Base-by-base conservation (phyloP, 257 asterid genomes). In the Petunia axillaris region DNA sequence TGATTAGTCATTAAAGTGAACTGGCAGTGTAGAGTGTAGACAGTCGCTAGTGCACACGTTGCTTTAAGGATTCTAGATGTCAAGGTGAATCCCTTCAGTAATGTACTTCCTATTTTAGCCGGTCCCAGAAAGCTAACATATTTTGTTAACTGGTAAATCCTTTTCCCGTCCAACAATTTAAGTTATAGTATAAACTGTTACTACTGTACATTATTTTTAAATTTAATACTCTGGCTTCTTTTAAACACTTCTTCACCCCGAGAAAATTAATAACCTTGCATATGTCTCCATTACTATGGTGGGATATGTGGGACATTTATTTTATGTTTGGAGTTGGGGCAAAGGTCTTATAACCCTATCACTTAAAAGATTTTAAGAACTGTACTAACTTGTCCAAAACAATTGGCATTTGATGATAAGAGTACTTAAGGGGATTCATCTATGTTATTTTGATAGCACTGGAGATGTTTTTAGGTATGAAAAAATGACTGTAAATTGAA, bases 71-170 rank as follows among this genome's bases (percentile, higher is more conserved):
- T 71, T 71, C 77, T 44, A 71, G 10, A 71, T 71, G 59, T 48
- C 6, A 3, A 35, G 77, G 60, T 71, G 77, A 71, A 71, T 48
- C 35, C 44, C 35, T 48, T 71, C 60, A 71, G 25, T 44, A 71
- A 35, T 71, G 35, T 50, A 35, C 44, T 50, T 71, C 4, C 62
- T 71, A 48, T 48, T 71, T 35, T 50, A 71, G 77, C 60, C 44
- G 13, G 44, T 35, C 60, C 41, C 3, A 48, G 44, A 71, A 48
- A 46, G 44, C 35, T 35, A 25, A 25, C 25, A 48, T 35, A 38
- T 71, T 10, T 25, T 14, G n/a, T 9, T 25, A 71, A 48, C 46
- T 48, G 62, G 44, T 71, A 71, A 71, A 48, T 71, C 60, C 44
- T 48, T 71, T 50, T 63, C 44, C 11, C 25, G 1, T 25, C 77